Base-by-base conservation (phyloP, 2,329 filamentous ascomycete genomes). In the Cladophialophora psammophila region DNA sequence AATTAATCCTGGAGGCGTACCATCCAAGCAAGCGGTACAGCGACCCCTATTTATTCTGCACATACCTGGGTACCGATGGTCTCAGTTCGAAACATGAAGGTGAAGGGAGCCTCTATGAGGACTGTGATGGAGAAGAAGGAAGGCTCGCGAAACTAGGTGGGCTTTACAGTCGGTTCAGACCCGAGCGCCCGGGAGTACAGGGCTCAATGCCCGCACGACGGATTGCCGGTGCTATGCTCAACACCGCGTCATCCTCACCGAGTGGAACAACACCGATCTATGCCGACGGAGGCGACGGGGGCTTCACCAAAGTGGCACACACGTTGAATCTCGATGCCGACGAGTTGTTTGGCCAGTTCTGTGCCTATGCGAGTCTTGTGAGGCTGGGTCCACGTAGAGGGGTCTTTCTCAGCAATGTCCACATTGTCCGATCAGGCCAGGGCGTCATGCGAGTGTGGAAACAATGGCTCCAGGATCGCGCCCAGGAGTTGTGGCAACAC, bases 1-100 rank as follows among this genome's bases (percentile, higher is more conserved):
- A 88, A 62, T 79, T 95, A 45, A 87, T 94, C 42, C 86, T 96
- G 50, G 91, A 94, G 79, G 92, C 90, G 76, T 94, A 91, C 74
- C 91, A 91, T 70, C 92, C 91, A 0, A 87, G 84, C 69, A 88
- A 85, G 31, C 90, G 89, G 76, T 66, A 90, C 58, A 88, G 85
- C 5, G 89, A 90, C 20, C 90, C 91, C 0, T 88, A 88, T 63
- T 83, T 93, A 12, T 85, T 86, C 75, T 94, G 91, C 78, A 82
- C 87, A 53, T 90, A 90, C 69, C 80, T 89, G 10, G 87, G 86
- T 35, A 92, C 89, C 1, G 82, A 88, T 70, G 85, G 85, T 2
- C 79, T 92, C n/a, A 80, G 82, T 60, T 76, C 76, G 52, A 71
- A 81, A 64, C 75, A 80, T 69, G 76, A 79, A 61, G 76, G 76